phyloP scores from a whole-genome alignment of 805 yeast species.

The Ogataea paradorogensis region DNA sequence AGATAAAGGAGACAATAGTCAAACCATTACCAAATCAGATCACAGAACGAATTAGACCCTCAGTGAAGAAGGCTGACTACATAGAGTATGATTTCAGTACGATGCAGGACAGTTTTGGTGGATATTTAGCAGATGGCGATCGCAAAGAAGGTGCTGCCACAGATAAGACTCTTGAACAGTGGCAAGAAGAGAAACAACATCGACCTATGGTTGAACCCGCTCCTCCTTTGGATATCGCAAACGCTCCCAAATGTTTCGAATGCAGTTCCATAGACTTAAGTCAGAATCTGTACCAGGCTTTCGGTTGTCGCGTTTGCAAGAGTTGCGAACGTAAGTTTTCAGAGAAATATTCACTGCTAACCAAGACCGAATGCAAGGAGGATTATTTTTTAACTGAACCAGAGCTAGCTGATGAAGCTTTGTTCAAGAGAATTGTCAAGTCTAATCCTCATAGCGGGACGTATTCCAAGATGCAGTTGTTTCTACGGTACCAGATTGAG shows the following conservation, averaged over 20 bases:
- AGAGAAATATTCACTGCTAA: slow-evolving; percentile 84
- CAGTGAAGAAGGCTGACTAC: slow-evolving; percentile 60
- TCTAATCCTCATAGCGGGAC: slow-evolving; percentile 93
- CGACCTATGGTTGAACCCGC: slow-evolving; percentile 51
- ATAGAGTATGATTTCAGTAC: slow-evolving; percentile 86
- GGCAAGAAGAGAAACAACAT: slow-evolving; percentile 50
- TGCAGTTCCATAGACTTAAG: slow-evolving; percentile 83
- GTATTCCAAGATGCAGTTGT: slow-evolving; percentile 89
- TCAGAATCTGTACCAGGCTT: slow-evolving; percentile 63
- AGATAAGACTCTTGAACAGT: slow-evolving; percentile 47
- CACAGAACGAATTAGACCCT: slow-evolving; percentile 36
- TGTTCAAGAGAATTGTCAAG: slow-evolving; percentile 77
- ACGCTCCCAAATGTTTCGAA: slow-evolving; percentile 80
- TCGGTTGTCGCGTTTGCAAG: slow-evolving; percentile 74
- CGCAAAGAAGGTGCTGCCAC: slow-evolving; percentile 19
- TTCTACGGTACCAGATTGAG: slow-evolving; percentile 88
- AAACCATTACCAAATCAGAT: not conserved
- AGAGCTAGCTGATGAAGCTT: slow-evolving; percentile 67
- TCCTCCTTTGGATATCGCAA: slow-evolving; percentile 68
- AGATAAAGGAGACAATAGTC: not conserved
- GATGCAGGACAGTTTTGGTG: slow-evolving; percentile 88
- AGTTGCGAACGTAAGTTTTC: slow-evolving; percentile 70
- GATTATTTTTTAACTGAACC: slow-evolving; percentile 94
- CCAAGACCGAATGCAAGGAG: slow-evolving; percentile 92
- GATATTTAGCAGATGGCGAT: slow-evolving; percentile 56